Evolutionary conservation across 345 rosid species (phyloP), one percentile per base, ranked within the genome.

Genomic region (Orychophragmus violaceus): DNA sequence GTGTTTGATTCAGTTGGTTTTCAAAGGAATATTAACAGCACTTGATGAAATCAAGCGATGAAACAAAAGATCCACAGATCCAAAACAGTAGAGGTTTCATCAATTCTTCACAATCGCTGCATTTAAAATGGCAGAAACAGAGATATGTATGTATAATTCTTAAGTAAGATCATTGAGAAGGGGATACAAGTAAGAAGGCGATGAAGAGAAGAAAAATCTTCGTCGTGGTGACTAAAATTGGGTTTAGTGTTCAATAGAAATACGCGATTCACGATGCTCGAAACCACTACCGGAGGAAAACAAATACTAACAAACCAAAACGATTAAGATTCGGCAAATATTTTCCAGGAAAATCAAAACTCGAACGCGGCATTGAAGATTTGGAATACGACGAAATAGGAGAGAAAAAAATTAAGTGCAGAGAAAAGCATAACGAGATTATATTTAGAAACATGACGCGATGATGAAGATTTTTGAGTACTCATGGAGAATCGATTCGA

Each of bases 1-100:
- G 32, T 1, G 6, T 25, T 59, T 2, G 13, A 21, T 45, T 23
- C 35, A 25, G 13, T 6, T 6, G n/a, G 8, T 24, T n/a, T 22
- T 3, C 22, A 42, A 9, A 9, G 8, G 19, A 23, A 48, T 12
- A 27, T 10, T 14, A 30, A 13, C 54, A 53, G 52, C 10, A 65
- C 2, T 23, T 35, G 53, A 42, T 28, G 4, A 44, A 42, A 8
- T 8, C 12, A 17, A 41, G 17, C 8, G 52, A 48, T 24, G 21
- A 59, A 45, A 67, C 73, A 55, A 25, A 41, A 33, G 32, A 69
- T 32, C 50, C 41, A 48, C 30, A 48, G 6, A 58, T 37, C 49
- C n/a, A 35, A 46, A 48, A 59, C 51, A 33, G n/a, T 17, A 19
- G 14, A 32, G 28, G 24, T 16, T 5, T 1, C 23, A 21, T 3